These are phyloP conservation scores for Flueggea neowawraea DNA, from an alignment of 441 rosid species.

Conservation along the genomic window DNA sequence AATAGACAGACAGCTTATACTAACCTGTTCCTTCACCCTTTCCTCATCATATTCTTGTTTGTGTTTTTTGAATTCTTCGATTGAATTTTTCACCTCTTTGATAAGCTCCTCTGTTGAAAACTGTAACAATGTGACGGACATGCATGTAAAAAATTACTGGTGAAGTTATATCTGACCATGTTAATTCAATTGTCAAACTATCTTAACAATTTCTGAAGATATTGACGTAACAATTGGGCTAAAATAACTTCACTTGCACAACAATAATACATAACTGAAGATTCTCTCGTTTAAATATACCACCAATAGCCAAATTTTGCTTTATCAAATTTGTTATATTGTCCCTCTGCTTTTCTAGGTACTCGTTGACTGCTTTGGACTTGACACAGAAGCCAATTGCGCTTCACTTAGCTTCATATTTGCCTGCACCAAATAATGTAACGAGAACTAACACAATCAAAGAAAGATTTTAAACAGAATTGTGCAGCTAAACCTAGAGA, in stretches of 20 bases:
- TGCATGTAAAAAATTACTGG: too few relatives aligned
- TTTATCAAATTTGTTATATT: constrained; percentile 65
- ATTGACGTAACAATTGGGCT: not conserved
- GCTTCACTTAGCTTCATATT: constrained; percentile 71
- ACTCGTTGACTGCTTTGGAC: constrained; percentile 85
- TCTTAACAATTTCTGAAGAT: not conserved
- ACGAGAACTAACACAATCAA: too few relatives aligned
- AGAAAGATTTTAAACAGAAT: not conserved
- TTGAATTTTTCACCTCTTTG: constrained; percentile 78
- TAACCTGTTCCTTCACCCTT: constrained; percentile 76
- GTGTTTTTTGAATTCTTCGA: constrained; percentile 75
- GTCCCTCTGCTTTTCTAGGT: constrained; percentile 66
- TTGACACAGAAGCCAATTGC: constrained; percentile 77
- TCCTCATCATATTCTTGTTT: constrained; percentile 88
- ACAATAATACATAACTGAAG: constrained; percentile 45
- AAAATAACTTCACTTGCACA: not conserved
- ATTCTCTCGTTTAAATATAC: constrained; percentile 85
- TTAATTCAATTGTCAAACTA: not conserved
- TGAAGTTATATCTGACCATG: not conserved
- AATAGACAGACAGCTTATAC: constrained; percentile 1
- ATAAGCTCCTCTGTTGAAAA: constrained; percentile 82
- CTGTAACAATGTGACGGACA: constrained; percentile 29
- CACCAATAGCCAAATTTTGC: constrained; percentile 92
- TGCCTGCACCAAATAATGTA: constrained; percentile 44
- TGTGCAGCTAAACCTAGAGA: not conserved